A percentile compares a stretch with the other conserved stretches of the same genome.
Conservation (phyloP, 169 alveolate species). For the Cryptosporidium tyzzeri region DNA sequence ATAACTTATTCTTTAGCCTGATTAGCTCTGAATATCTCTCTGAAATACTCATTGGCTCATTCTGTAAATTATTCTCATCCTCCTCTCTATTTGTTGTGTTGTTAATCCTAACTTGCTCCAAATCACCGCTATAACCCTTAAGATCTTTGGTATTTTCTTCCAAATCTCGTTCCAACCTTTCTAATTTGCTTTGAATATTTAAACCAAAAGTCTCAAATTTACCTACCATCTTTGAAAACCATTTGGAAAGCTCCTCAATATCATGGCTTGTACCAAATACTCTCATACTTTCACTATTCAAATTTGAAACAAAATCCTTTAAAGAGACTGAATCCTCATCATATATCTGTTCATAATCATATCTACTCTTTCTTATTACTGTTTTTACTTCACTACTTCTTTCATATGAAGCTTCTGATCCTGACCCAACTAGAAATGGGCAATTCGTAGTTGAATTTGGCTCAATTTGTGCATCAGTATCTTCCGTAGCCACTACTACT, state of each 20-base stretch:
- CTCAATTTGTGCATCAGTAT: background rate
- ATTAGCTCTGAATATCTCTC: slow-evolving; percentile 24
- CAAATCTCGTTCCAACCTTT: slow-evolving; percentile 31
- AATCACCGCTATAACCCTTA: background rate
- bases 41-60: background rate
- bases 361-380: background rate
- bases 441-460: background rate
- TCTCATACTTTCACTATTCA: background rate
- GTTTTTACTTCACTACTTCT: slow-evolving; percentile 8
- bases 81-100: background rate
- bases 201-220: slow-evolving; percentile 44
- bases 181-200: slow-evolving; percentile 37
- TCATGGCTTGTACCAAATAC: background rate
- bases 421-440: slow-evolving; percentile 70
- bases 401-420: slow-evolving; percentile 72
- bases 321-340: background rate
- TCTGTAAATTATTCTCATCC: background rate
- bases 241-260: slow-evolving; percentile 41
- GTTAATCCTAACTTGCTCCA: background rate
- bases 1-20: slow-evolving; percentile 4
- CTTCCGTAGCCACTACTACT: background rate
- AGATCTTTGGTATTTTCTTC: slow-evolving; percentile 7
- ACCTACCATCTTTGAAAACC: slow-evolving; percentile 3
- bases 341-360: background rate
- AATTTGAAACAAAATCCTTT: background rate